phyloP scores from a whole-genome alignment of 2,329 filamentous ascomycete species.

The Xylaria hypoxylon region DNA sequence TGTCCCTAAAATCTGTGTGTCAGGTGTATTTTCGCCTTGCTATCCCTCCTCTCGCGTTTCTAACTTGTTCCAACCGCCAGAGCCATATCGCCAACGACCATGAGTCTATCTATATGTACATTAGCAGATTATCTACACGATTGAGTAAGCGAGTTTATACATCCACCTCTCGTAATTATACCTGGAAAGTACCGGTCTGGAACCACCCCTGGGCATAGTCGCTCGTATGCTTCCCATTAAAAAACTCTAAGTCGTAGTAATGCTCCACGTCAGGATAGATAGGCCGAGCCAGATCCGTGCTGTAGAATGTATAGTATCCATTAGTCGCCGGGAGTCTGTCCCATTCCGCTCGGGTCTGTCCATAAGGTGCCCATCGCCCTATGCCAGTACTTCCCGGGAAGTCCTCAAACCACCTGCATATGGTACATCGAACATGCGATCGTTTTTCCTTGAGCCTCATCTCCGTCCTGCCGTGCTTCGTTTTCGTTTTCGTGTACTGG shows the following conservation, averaged over 20 bases:
- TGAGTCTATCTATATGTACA: not conserved
- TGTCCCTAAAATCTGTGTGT: not conserved
- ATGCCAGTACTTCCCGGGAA: not conserved
- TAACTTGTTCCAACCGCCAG: not conserved
- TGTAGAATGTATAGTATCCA: slow-evolving; percentile 20
- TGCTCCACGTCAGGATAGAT: slow-evolving; percentile 3
- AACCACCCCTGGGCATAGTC: not conserved
- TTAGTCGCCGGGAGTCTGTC: slow-evolving; percentile 3
- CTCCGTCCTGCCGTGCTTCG: not conserved
- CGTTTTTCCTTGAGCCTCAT: slow-evolving; percentile 5
- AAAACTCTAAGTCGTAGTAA: slow-evolving; percentile 17
- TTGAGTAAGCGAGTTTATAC: not conserved
- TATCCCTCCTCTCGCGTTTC: no score
- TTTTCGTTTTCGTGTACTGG: slow-evolving; percentile 10
- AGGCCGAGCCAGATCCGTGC: not conserved
- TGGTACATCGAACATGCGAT: slow-evolving; percentile 5
- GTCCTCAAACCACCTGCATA: slow-evolving; percentile 5
- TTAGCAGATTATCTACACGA: not conserved
- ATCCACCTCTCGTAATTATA: not conserved
- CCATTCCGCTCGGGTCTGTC: slow-evolving; percentile 11
- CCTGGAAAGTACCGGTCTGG: slow-evolving; percentile 7
- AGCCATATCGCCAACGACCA: no score
- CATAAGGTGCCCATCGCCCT: slow-evolving; percentile 4
- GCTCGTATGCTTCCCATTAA: not conserved
- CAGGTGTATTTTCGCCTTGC: not conserved